A percentile compares a stretch with the other conserved stretches of the same genome.
phyloP scores from a whole-genome alignment of 2,329 filamentous ascomycete species.

The Albifimbria verrucaria region DNA sequence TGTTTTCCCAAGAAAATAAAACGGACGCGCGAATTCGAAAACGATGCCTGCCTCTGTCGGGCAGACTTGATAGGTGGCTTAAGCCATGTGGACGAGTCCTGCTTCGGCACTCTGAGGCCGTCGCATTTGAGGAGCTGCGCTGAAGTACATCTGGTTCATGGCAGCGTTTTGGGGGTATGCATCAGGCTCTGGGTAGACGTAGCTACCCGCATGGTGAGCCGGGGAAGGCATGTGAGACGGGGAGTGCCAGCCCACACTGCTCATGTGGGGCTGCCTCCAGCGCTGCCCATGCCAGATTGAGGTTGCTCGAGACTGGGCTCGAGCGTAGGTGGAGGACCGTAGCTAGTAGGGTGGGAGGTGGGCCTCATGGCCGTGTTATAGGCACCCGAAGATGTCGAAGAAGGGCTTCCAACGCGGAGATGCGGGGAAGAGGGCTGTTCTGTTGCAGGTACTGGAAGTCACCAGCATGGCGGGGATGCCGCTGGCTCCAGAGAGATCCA shows the following conservation, averaged over 20 bases:
- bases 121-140: slow-evolving; percentile 60
- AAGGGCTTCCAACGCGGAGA: slow-evolving; percentile 71
- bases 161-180: slow-evolving; percentile 55
- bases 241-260: slow-evolving; percentile 79
- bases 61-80: slow-evolving; percentile 10
- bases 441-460: slow-evolving; percentile 73
- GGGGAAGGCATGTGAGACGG: slow-evolving; percentile 72
- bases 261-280: slow-evolving; percentile 86
- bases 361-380: slow-evolving; percentile 55
- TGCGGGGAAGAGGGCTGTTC: slow-evolving; percentile 80
- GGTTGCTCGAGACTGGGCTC: slow-evolving; percentile 82
- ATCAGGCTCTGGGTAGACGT: slow-evolving; percentile 82
- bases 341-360: slow-evolving; percentile 81
- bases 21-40: slow-evolving; percentile 7
- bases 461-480: slow-evolving; percentile 60
- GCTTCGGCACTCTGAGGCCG: slow-evolving; percentile 75
- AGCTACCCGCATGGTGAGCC: slow-evolving; percentile 63
- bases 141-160: slow-evolving; percentile 70
- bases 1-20: neutral
- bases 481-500: slow-evolving; percentile 66
- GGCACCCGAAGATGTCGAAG: slow-evolving; percentile 62
- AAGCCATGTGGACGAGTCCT: slow-evolving; percentile 39
- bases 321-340: slow-evolving; percentile 79
- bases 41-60: neutral
- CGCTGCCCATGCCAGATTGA: slow-evolving; percentile 63